Conservation (phyloP, 345 rosid genomes). For the Populus ilicifolia region DNA sequence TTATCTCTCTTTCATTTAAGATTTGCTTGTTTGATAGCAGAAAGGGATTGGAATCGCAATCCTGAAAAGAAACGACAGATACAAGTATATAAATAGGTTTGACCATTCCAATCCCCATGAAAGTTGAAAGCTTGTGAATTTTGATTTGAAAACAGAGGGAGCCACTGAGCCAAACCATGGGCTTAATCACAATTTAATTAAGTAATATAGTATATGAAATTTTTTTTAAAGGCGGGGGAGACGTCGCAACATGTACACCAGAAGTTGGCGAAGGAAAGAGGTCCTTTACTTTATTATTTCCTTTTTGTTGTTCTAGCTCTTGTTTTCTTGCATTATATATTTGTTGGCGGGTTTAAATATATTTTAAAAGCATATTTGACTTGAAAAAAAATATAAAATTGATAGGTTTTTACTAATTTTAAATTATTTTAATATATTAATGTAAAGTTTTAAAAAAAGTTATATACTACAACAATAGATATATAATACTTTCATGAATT, state of each 20-base stretch:
- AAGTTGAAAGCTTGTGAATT: conserved; percentile 9
- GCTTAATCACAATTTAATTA: background rate
- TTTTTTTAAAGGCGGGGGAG: conserved; percentile 5
- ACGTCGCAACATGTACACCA: conserved; percentile 21
- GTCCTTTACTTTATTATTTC: background rate
- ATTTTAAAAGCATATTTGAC: too few species aligned
- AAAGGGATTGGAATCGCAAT: conserved; percentile 31
- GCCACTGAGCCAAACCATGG: background rate
- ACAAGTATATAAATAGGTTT: conserved; percentile 5
- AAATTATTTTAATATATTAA: too few species aligned
- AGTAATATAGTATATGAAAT: background rate
- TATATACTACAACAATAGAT: too few species aligned
- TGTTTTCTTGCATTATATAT: background rate
- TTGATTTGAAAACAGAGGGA: background rate
- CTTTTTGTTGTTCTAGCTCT: conserved; percentile 17
- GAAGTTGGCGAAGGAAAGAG: conserved; percentile 11
- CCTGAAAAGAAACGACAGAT: conserved; percentile 8
- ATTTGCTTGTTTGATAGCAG: background rate
- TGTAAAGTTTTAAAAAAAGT: too few species aligned
- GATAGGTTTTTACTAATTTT: too few species aligned
- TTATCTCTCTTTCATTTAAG: background rate
- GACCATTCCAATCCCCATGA: conserved; percentile 24
- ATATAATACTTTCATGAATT: too few species aligned
- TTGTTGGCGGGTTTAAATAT: background rate
- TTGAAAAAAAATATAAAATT: too few species aligned